Evolutionary conservation across 805 yeast species (phyloP).

Genomic region (Yarrowia sp.): DNA sequence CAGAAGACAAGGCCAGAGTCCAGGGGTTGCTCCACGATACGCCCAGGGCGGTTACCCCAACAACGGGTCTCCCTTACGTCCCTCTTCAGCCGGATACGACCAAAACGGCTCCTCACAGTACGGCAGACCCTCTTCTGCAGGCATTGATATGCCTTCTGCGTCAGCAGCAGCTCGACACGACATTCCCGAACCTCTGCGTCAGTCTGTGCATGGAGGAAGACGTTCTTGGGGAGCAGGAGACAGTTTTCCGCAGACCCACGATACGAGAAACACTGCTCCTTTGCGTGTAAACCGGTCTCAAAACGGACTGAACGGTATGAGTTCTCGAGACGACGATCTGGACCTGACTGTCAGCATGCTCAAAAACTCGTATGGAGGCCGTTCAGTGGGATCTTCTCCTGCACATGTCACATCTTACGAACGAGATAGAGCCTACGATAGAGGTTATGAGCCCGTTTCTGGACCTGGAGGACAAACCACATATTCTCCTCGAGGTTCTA

Average conservation of each 20-base stretch:
- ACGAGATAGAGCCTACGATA: slow-evolving; percentile 11
- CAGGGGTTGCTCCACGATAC: background rate
- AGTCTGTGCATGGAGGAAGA: slow-evolving; percentile 5
- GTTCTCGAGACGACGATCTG: background rate
- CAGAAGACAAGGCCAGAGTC: background rate
- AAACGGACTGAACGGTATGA: background rate
- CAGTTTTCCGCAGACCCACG: background rate
- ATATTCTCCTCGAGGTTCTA: slow-evolving; percentile 16
- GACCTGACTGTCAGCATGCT: slow-evolving; percentile 14
- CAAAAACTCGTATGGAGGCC: slow-evolving; percentile 13
- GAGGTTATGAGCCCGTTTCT: background rate
- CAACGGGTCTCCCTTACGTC: background rate
- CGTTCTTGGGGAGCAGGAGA: slow-evolving; percentile 22
- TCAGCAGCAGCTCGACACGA: background rate
- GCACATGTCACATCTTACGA: background rate
- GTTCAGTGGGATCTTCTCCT: background rate
- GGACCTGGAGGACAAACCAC: background rate
- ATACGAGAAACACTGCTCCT: background rate
- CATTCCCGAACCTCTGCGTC: slow-evolving; percentile 7
- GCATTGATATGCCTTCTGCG: background rate
- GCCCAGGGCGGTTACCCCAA: background rate
- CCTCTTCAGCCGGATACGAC: background rate
- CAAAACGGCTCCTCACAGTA: background rate
- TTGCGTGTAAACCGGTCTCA: background rate
- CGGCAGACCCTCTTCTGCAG: background rate